Evolutionary conservation across 1,284 basidiomycete species (phyloP).

Genomic region (Gomphus sp.): DNA sequence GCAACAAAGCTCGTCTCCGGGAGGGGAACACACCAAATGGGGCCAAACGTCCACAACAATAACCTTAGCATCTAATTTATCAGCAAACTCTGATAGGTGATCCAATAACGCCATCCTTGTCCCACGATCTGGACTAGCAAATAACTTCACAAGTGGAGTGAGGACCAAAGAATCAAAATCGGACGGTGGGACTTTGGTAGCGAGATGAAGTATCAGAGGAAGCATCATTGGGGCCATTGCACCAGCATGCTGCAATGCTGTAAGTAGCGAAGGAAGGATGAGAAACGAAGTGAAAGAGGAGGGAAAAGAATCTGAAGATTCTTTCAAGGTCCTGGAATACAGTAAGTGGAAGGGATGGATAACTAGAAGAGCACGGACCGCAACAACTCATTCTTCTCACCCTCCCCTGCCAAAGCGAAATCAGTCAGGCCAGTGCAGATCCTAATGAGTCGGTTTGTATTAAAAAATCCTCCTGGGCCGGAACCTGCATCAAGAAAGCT

Average conservation of each 20-base stretch:
- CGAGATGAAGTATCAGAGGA: conserved; percentile 76
- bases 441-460: conserved; percentile 75
- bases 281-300: conserved; percentile 81
- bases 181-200: conserved; percentile 59
- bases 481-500: conserved; percentile 77
- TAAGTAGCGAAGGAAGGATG: conserved; percentile 81
- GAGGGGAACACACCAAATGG: conserved; percentile 53
- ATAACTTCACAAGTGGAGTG: conserved; percentile 77
- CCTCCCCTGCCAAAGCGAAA: conserved; percentile 78
- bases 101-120: conserved; percentile 92
- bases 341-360: background rate
- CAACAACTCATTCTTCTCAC: conserved; percentile 71
- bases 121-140: conserved; percentile 82
- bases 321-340: conserved; percentile 58
- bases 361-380: conserved; percentile 32
- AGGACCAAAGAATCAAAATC: conserved; percentile 69
- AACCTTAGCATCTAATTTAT: conserved; percentile 78
- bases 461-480: conserved; percentile 73
- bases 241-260: conserved; percentile 78
- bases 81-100: conserved; percentile 74
- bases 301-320: conserved; percentile 74
- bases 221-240: conserved; percentile 73
- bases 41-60: conserved; percentile 92
- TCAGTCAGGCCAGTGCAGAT: conserved; percentile 83
- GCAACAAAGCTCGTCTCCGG: background rate